phyloP scores from a whole-genome alignment of 192 early-diverging fungal species.

The Backusella tarrabulga region DNA sequence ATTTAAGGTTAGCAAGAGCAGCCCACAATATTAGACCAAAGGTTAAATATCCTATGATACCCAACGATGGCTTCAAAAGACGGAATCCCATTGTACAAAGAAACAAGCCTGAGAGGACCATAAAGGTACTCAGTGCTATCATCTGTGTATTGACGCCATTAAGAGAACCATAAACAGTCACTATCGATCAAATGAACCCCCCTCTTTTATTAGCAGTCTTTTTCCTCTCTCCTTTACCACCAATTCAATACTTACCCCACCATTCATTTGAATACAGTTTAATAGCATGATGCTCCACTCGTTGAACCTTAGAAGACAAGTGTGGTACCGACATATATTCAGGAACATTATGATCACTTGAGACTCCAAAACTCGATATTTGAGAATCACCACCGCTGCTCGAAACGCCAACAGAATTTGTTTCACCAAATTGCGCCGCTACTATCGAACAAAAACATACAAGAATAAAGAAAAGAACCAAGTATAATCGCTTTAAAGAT shows the following conservation, averaged over 20 bases:
- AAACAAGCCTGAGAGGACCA: background rate
- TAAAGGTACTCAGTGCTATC: background rate
- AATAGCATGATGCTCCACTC: background rate
- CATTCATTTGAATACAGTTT: background rate
- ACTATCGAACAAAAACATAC: background rate
- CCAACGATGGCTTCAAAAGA: background rate
- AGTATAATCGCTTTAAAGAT: background rate
- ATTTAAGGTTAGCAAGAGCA: constrained; percentile 4
- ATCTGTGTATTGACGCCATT: background rate
- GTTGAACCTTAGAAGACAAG: background rate
- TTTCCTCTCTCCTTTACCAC: background rate
- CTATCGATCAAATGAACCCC: background rate
- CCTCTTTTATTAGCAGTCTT: background rate
- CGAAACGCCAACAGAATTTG: background rate
- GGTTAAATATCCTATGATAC: background rate
- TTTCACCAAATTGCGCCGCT: no score
- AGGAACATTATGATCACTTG: background rate
- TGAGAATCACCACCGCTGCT: background rate
- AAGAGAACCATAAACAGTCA: background rate
- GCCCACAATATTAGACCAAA: background rate
- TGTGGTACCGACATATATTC: background rate
- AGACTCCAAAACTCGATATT: background rate
- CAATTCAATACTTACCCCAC: background rate
- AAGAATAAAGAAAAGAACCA: background rate
- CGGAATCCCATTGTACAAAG: background rate